Conservation (phyloP, 257 asterid species). For the Cruciata laevipes region DNA sequence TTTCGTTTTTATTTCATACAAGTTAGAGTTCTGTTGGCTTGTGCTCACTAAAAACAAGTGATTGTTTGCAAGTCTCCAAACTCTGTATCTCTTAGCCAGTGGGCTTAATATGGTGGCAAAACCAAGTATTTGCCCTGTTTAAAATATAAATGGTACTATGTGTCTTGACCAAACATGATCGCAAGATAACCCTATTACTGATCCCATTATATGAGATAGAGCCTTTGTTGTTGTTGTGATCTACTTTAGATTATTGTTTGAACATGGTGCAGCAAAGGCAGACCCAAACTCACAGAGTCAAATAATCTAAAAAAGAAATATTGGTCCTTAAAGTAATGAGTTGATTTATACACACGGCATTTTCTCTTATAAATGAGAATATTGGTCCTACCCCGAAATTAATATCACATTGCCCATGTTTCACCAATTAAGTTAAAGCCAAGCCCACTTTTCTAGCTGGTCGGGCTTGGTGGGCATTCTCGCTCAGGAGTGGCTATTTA, state of each 20-base stretch:
- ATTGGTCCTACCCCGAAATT: not conserved
- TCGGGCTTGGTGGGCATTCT: no score
- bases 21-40: no score
- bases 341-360: not conserved
- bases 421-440: not conserved
- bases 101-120: not conserved
- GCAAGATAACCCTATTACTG: not conserved
- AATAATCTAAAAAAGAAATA: no score
- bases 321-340: not conserved
- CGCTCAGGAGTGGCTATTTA: not conserved
- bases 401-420: not conserved
- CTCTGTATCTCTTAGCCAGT: not conserved
- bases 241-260: not conserved
- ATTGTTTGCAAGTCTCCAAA: not conserved
- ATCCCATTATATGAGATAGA: not conserved
- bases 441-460: no score
- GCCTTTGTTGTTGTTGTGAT: not conserved
- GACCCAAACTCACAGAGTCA: not conserved
- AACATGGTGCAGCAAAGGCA: no score
- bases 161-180: not conserved
- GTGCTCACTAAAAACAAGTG: not conserved
- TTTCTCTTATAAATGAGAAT: not conserved
- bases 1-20: no score
- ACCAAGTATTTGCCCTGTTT: not conserved
- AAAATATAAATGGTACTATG: not conserved